Evolutionary conservation across 2,329 filamentous ascomycete species (phyloP).

Genomic region (Talaromyces sp.): DNA sequence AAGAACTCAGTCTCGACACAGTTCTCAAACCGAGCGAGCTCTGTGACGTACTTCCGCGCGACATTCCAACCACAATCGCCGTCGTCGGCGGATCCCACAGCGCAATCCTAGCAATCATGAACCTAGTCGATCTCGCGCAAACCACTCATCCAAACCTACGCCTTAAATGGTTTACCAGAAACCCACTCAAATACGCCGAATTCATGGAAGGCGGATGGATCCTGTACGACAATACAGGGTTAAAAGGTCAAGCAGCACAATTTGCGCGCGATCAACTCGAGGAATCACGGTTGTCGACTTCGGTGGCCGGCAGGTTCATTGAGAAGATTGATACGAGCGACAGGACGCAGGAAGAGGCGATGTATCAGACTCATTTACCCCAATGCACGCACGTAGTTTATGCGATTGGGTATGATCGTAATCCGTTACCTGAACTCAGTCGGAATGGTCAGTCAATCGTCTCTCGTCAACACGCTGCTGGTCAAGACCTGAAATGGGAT

Average conservation of each 20-base stretch:
- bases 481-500: constrained; percentile 23
- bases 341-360: constrained; percentile 38
- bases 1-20: constrained; percentile 50
- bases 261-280: constrained; percentile 58
- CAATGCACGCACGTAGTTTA: constrained; percentile 52
- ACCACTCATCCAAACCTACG: constrained; percentile 50
- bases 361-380: constrained; percentile 45
- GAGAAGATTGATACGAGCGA: constrained; percentile 43
- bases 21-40: constrained; percentile 52
- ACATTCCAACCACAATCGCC: constrained; percentile 42
- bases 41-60: constrained; percentile 34
- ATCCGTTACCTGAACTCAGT: constrained; percentile 47
- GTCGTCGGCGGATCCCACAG: constrained; percentile 61
- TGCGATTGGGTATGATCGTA: constrained; percentile 54
- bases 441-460: constrained; percentile 26
- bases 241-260: constrained; percentile 57
- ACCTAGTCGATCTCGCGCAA: constrained; percentile 52
- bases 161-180: constrained; percentile 60
- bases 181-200: constrained; percentile 56
- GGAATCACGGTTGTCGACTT: constrained; percentile 43
- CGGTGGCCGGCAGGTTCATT: constrained; percentile 45
- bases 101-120: constrained; percentile 58
- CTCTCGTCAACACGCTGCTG: constrained; percentile 27
- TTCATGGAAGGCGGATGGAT: constrained; percentile 58
- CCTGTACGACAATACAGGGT: constrained; percentile 59